Conservation (phyloP, 371 early-diverging fungal species). For the Agmasoma carcini region DNA sequence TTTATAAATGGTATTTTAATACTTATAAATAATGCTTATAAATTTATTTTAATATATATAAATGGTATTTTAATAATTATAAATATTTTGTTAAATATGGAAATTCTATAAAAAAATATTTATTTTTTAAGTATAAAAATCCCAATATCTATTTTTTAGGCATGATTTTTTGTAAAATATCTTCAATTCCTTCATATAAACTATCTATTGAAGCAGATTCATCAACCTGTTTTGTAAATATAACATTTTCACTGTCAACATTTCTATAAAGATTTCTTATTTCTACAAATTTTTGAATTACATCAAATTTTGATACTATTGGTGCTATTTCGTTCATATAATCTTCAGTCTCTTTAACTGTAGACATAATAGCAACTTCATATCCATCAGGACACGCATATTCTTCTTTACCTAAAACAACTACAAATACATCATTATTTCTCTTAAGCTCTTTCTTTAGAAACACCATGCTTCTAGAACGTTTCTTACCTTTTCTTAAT, state of each 20-base stretch:
- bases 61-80: too few species aligned
- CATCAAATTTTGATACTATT: conserved; percentile 32
- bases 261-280: conserved; percentile 35
- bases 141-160: background rate
- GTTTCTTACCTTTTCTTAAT: background rate
- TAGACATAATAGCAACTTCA: conserved; percentile 51
- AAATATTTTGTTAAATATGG: background rate
- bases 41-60: too few species aligned
- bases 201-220: conserved; percentile 94
- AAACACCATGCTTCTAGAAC: conserved; percentile 26
- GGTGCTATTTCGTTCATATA: conserved; percentile 22
- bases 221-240: conserved; percentile 80
- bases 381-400: conserved; percentile 48
- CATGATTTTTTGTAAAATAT: conserved; percentile 26
- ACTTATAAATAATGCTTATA: too few species aligned
- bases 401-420: conserved; percentile 46
- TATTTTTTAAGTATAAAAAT: background rate
- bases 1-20: too few species aligned
- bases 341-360: conserved; percentile 36
- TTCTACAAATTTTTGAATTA: conserved; percentile 27
- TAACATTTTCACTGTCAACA: conserved; percentile 57
- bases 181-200: conserved; percentile 64
- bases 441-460: conserved; percentile 26
- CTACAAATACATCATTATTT: conserved; percentile 52
- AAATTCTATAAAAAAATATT: background rate